Evolutionary conservation across 305 asterid genomes (phyloP), one percentile per base, ranked within the genome.

Genomic region (Solanum aculeatissimum): DNA sequence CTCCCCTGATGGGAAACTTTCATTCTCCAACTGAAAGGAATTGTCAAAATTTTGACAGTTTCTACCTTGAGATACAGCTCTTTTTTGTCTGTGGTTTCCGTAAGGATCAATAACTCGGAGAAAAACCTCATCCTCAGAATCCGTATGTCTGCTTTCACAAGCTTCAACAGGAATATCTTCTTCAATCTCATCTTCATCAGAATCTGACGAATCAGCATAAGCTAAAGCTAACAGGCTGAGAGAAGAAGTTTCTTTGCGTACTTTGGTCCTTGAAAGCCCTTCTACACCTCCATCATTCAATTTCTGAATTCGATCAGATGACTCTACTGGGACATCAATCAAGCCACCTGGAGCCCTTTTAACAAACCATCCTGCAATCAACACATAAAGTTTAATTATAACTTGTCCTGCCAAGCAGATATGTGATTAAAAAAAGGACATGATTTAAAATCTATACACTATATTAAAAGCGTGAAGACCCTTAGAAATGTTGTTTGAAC

Each of bases 221-320:
- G 94, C 79, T 89, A 94, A 92, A 86, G 99, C 99, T 87, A 97
- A 87, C 83, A 97, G 89, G 85, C 97, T 94, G 69, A 97, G 98
- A 43, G 99, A 92, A 13, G 99, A 94, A 38, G 92, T 89, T 71
- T 83, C 95, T 63, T 90, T 90, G 29, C 60, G 81, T 71, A 85
- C 82, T 74, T 87, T 88, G 69, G 72, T 84, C 87, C 84, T 82
- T 29, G 95, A 87, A 88, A 85, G 88, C 85, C 85, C 66, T 45
- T 75, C 92, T 53, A 45, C 82, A n/a, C 81, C 90, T 55, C 86
- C 91, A 81, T 85, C 87, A 87, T 85, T 90, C 71, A 88, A 54
- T 38, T 86, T 53, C 80, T 25, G 90, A 85, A 87, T 83, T 83
- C 84, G 89, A 86, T 85, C 91, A 81, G 87, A 87, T 47, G 92